These are phyloP conservation scores for Dryas integrifolia DNA, from an alignment of 331 rosid genomes.

Conservation along the genomic window DNA sequence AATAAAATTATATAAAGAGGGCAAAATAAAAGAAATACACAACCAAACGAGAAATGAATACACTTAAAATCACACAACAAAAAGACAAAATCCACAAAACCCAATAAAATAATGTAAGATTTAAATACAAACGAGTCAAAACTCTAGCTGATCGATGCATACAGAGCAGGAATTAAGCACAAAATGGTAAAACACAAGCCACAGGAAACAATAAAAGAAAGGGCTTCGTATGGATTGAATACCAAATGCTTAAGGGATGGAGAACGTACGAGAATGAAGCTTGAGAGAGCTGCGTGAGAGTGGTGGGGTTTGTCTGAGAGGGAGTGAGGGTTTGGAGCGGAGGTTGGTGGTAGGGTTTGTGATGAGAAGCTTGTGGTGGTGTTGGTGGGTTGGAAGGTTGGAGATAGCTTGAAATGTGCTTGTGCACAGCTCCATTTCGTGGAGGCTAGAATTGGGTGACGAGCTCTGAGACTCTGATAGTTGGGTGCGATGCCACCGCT, in stretches of 20 bases:
- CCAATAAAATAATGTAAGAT: neutral
- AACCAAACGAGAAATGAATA: neutral
- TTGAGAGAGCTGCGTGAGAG: conserved; percentile 5
- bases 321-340: conserved; percentile 26
- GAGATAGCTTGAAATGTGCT: conserved; percentile 19
- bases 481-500: neutral
- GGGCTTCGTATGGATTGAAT: conserved; percentile 17
- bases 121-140: neutral
- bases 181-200: neutral
- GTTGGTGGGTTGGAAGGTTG: conserved; percentile 12
- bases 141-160: neutral
- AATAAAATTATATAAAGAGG: neutral
- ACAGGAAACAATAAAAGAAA: neutral
- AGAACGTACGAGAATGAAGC: conserved; percentile 58
- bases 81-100: neutral
- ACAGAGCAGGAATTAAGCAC: neutral
- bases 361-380: conserved; percentile 1
- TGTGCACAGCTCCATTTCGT: conserved; percentile 34
- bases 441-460: neutral
- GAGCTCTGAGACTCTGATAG: neutral
- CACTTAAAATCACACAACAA: neutral
- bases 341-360: conserved; percentile 13
- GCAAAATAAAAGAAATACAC: neutral
- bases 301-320: conserved; percentile 13
- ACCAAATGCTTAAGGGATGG: conserved; percentile 25